Evolutionary conservation across 2,329 filamentous ascomycete genomes (phyloP).

Genomic region (Trichoderma sp.): DNA sequence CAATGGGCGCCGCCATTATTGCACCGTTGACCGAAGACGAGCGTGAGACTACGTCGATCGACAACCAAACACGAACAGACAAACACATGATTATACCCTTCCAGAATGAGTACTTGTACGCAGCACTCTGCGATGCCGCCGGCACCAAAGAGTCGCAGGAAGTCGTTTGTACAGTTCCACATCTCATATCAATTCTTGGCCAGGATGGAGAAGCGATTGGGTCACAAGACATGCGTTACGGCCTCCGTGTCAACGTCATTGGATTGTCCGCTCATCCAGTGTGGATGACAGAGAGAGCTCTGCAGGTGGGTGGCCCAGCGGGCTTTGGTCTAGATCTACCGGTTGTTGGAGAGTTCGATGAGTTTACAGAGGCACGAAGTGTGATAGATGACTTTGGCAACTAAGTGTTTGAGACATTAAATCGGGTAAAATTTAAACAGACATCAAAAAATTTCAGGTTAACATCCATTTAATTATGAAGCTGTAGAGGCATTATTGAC

Average conservation of each 20-base stretch:
- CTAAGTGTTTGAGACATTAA: too few relatives aligned
- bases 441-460: fast-evolving
- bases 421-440: too few relatives aligned
- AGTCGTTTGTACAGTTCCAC: slow-evolving; percentile 36
- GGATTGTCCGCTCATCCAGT: slow-evolving; percentile 48
- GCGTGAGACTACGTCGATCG: slow-evolving; percentile 24
- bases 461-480: too few relatives aligned
- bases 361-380: slow-evolving; percentile 46
- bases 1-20: slow-evolving; percentile 39
- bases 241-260: slow-evolving; percentile 49
- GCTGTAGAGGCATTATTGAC: too few relatives aligned
- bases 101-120: slow-evolving; percentile 43
- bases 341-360: slow-evolving; percentile 26
- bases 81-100: slow-evolving; percentile 40
- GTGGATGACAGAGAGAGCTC: slow-evolving; percentile 42
- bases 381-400: slow-evolving; percentile 38
- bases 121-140: slow-evolving; percentile 32
- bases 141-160: slow-evolving; percentile 31
- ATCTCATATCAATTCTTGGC: slow-evolving; percentile 37
- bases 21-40: slow-evolving; percentile 34
- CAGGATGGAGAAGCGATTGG: slow-evolving; percentile 49
- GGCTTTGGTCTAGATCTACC: slow-evolving; percentile 34
- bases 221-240: slow-evolving; percentile 50
- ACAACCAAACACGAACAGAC: slow-evolving; percentile 16
- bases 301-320: slow-evolving; percentile 35